Conservation (phyloP, 768 basidiomycete species). For the Serendipita indica region DNA sequence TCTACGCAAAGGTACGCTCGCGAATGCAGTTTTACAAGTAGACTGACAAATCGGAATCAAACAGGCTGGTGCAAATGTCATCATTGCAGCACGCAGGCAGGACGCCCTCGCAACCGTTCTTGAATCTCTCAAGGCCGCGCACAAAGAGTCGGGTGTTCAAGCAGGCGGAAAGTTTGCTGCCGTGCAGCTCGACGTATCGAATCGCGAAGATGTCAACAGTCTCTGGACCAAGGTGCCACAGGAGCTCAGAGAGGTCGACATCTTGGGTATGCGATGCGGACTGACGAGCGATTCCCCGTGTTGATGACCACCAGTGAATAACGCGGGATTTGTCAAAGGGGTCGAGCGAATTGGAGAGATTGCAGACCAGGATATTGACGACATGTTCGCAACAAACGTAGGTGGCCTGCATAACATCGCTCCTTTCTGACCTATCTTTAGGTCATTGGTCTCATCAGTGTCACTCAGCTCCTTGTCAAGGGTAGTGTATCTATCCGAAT, state of each 20-base stretch:
- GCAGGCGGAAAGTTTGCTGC: conserved; percentile 66
- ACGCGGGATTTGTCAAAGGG: conserved; percentile 85
- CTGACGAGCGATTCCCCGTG: neutral
- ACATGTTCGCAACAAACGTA: conserved; percentile 56
- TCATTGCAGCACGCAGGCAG: conserved; percentile 63
- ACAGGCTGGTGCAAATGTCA: conserved; percentile 75
- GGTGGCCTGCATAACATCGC: conserved; percentile 25
- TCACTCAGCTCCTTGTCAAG: conserved; percentile 62
- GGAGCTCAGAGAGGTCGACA: conserved; percentile 59
- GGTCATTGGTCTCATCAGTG: conserved; percentile 70
- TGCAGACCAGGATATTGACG: conserved; percentile 59
- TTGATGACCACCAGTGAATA: conserved; percentile 33
- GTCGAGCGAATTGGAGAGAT: conserved; percentile 76
- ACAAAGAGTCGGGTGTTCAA: conserved; percentile 53
- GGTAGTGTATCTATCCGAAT: conserved; percentile 23
- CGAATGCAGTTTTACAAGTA: neutral
- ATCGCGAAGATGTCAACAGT: conserved; percentile 51
- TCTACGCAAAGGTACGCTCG: conserved; percentile 68
- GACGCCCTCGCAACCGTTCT: conserved; percentile 61
- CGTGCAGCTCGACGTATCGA: conserved; percentile 65
- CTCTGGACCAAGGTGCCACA: conserved; percentile 59
- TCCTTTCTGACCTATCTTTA: conserved; percentile 14
- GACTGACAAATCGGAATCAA: neutral
- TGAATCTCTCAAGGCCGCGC: conserved; percentile 49
- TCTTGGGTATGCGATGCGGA: conserved; percentile 45